A percentile compares a stretch with the other conserved stretches of the same genome.
Evolutionary conservation across 176 grass and related monocot species (phyloP).

Genomic region (barley (Hordeum vulgare)): MorexV3_pseudomolecules_assembly NC_058524.1:222539564-222540063

Average conservation of each 20-base stretch:
- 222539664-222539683: background rate
- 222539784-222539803: background rate
- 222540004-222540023: background rate
- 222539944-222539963: too few relatives aligned
- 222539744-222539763: background rate
- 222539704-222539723: background rate
- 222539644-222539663: too few relatives aligned
- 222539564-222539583: background rate
- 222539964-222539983: background rate
- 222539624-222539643: too few relatives aligned
- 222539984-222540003: background rate
- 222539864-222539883: background rate
- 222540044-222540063: too few relatives aligned
- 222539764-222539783: background rate
- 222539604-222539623: background rate
- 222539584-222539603: background rate
- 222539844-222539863: background rate
- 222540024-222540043: background rate
- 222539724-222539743: background rate
- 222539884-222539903: background rate
- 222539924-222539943: too few relatives aligned
- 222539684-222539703: too few relatives aligned
- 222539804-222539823: background rate
- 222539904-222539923: background rate
- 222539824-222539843: background rate